A percentile compares a stretch with the other conserved stretches of the same genome.
Conservation (phyloP, 495 filamentous ascomycete genomes). For the Trichoderma gamsii region DNA sequence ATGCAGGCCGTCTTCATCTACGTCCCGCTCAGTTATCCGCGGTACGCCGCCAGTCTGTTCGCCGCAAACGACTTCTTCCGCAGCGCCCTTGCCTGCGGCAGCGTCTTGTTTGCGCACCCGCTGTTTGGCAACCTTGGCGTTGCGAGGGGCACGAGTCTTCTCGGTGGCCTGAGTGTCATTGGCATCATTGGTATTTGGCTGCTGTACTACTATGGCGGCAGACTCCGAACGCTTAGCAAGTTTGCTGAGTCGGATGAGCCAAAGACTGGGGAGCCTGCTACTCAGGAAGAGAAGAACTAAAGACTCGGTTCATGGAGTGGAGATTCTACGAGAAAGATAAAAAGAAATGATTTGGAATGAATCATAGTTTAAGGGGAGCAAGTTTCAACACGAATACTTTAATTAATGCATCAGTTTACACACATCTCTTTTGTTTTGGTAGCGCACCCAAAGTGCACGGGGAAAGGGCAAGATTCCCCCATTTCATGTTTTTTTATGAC, state of each 20-base stretch:
- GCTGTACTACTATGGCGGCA: conserved; percentile 48
- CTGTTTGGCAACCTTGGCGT: conserved; percentile 55
- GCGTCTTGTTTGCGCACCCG: conserved; percentile 51
- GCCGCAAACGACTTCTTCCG: conserved; percentile 57
- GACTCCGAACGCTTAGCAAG: conserved; percentile 39
- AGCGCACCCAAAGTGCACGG: too few species aligned
- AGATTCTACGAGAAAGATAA: neutral
- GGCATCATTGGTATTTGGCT: conserved; percentile 52
- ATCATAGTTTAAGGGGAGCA: too few species aligned
- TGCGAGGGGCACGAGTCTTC: conserved; percentile 46
- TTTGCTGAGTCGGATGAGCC: conserved; percentile 33
- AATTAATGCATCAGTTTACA: too few species aligned
- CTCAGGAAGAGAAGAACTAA: conserved; percentile 1
- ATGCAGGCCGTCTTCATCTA: conserved; percentile 64
- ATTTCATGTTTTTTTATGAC: too few species aligned
- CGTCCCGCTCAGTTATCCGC: conserved; percentile 54
- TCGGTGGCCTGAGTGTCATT: conserved; percentile 51
- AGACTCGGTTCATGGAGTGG: neutral
- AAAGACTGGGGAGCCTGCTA: neutral
- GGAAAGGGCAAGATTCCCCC: too few species aligned
- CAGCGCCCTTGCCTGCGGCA: conserved; percentile 49
- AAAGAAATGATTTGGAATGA: neutral
- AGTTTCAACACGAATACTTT: too few species aligned
- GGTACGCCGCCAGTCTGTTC: conserved; percentile 57
- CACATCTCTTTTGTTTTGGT: too few species aligned